Percentiles rank a stretch among this genome's conserved stretches.
Evolutionary conservation across 2,329 filamentous ascomycete genomes (phyloP).

Genomic region (Arthrobotrys iridis): DNA sequence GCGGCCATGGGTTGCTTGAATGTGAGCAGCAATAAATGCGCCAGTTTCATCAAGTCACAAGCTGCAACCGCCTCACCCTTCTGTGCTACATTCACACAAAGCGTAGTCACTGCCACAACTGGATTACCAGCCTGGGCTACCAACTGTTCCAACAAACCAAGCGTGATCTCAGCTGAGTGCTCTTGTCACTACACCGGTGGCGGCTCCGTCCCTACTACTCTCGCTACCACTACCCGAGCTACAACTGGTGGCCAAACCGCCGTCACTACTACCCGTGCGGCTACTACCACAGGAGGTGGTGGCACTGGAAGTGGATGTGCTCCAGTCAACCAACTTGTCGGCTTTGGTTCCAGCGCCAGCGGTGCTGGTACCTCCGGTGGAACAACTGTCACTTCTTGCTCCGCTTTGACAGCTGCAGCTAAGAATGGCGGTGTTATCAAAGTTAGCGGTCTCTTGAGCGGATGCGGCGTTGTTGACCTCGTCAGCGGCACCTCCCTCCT

Average conservation of each 20-base stretch:
- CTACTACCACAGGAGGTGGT: constrained; percentile 16
- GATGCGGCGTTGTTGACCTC: constrained; percentile 64
- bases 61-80: constrained; percentile 60
- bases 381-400: constrained; percentile 64
- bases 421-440: constrained; percentile 63
- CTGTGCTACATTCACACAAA: constrained; percentile 60
- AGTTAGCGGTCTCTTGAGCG: constrained; percentile 64
- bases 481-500: constrained; percentile 66
- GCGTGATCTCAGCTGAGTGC: constrained; percentile 46
- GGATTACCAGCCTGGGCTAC: constrained; percentile 64
- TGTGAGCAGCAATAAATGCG: constrained; percentile 58
- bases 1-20: constrained; percentile 59
- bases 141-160: constrained; percentile 58
- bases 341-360: constrained; percentile 62
- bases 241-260: background rate
- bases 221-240: constrained; percentile 18
- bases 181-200: constrained; percentile 40
- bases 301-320: constrained; percentile 35
- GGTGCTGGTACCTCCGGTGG: constrained; percentile 64
- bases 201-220: constrained; percentile 21
- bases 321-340: constrained; percentile 58
- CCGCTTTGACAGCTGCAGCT: constrained; percentile 62
- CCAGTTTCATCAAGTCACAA: constrained; percentile 60
- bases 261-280: background rate
- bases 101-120: constrained; percentile 49